phyloP scores from a whole-genome alignment of 352 stramenopile species.

The Phytophthora tubulina region DNA sequence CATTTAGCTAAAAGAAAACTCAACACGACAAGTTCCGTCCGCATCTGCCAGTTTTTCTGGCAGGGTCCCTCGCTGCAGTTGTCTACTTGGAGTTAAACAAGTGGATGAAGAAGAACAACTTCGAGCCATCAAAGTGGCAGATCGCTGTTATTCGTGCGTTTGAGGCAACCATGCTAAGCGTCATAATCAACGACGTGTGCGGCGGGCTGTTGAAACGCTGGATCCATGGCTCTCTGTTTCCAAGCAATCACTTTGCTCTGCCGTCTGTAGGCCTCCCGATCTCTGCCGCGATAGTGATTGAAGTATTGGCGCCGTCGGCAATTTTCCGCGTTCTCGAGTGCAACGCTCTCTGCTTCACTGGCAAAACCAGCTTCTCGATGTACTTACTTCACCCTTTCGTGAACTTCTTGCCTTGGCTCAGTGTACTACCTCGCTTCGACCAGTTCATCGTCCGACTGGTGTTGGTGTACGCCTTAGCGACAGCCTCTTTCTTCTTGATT shows the following conservation, averaged over 20 bases:
- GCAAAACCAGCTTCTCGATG: too few relatives aligned
- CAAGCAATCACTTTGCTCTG: neutral
- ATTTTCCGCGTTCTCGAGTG: too few relatives aligned
- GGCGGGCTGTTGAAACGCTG: neutral
- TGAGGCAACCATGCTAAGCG: neutral
- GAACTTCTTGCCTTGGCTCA: constrained; percentile 21
- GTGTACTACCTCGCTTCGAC: constrained; percentile 1
- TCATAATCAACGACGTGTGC: neutral
- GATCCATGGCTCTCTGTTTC: neutral
- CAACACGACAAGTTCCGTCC: neutral
- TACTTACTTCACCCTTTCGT: constrained; percentile 16
- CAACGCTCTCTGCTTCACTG: too few relatives aligned
- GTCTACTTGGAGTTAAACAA: constrained; percentile 1
- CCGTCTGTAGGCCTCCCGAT: constrained; percentile 1
- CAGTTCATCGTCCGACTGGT: constrained; percentile 12
- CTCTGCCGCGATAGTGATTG: neutral
- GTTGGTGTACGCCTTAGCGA: constrained; percentile 13
- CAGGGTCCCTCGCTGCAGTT: neutral
- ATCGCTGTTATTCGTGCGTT: too few relatives aligned
- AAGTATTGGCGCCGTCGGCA: too few relatives aligned
- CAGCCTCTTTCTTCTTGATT: constrained; percentile 1
- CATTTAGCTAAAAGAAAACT: too few relatives aligned
- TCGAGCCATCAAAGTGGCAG: too few relatives aligned
- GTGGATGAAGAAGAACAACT: neutral
- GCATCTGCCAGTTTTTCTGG: neutral